phyloP scores from a whole-genome alignment of 768 basidiomycete genomes.

The Crepidotus variabilis region DNA sequence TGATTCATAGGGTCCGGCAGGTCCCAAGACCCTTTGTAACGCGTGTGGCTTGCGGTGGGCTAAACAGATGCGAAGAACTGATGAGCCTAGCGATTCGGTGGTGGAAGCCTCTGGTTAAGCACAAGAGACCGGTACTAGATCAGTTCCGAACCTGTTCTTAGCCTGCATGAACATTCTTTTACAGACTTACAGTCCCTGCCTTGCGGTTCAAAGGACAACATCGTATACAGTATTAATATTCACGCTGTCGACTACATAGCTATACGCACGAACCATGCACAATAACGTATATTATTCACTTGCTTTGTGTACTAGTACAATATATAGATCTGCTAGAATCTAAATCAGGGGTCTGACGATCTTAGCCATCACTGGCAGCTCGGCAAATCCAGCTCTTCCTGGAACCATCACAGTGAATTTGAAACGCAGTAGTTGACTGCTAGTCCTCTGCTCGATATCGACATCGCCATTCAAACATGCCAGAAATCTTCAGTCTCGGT shows the following conservation, averaged over 20 bases:
- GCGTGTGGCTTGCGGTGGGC: constrained; percentile 95
- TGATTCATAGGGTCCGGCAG: constrained; percentile 70
- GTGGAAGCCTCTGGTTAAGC: not conserved
- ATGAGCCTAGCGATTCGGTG: constrained; percentile 23
- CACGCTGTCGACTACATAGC: no score
- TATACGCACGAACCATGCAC: not conserved
- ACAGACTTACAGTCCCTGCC: not conserved
- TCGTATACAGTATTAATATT: not conserved
- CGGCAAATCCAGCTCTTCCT: no score
- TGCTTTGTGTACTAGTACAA: constrained; percentile 5
- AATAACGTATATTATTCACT: not conserved
- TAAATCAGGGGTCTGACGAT: constrained; percentile 2
- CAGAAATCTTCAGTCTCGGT: constrained; percentile 76
- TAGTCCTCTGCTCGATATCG: constrained; percentile 58
- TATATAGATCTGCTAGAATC: no score
- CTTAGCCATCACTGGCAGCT: no score
- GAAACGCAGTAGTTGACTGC: constrained; percentile 76
- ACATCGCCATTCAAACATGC: constrained; percentile 27
- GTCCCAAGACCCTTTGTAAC: constrained; percentile 97
- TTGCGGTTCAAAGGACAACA: not conserved
- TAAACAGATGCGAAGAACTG: constrained; percentile 49
- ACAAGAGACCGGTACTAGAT: not conserved
- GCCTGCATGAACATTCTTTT: not conserved
- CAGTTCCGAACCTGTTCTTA: not conserved
- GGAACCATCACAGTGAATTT: not conserved